Base-by-base conservation (phyloP, 2,329 filamentous ascomycete species). In the Berkeleyomyces rouxiae region DNA sequence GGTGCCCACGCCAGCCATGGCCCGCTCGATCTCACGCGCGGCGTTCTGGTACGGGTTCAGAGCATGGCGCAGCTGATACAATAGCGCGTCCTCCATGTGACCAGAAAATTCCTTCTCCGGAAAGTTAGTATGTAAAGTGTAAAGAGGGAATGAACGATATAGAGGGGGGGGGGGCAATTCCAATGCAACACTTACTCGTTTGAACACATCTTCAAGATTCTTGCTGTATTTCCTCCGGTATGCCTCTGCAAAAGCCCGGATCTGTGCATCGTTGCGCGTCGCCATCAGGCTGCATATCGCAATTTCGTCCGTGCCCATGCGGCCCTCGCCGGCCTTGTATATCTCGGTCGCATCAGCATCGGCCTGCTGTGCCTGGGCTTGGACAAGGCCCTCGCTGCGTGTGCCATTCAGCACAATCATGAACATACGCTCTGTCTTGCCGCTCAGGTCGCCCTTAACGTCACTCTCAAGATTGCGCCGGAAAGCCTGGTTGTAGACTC, bases 401-500 rank as follows among this genome's bases (percentile, higher is more conserved):
- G 79, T 82, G 1, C 85, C 90, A 40, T 82, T 79, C 47, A 95
- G 77, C 33, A 96, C 85, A 73, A 93, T 87, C 71, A 87, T 76
- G 75, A 96, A 97, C 68, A 96, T 84, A 23, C 84, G 78, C 71
- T 91, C 85, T 0, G 92, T 96, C 74, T 93, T 93, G 72, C 88
- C 82, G 67, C 87, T 92, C 23, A 97, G 76, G 67, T 97, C 92
- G 23, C 80, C 82, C 67, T 83, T 83, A 66, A 97, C 82, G 62
- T 87, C 87, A 10, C 77, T 75, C 68, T 91, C 86, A 0, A 97
- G 80, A 13, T 79, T 78, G 23, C 79, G 79, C 44, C 77, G 76
- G 75, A 85, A 90, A 0, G 80, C 82, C 13, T 80, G 79, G 53
- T 85, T 79, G 71, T 95, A 97, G 16, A 83, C 81, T 57, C 77